These are phyloP conservation scores for Candida sphagnicola DNA, from an alignment of 805 yeast species.

Conservation along the genomic window DNA sequence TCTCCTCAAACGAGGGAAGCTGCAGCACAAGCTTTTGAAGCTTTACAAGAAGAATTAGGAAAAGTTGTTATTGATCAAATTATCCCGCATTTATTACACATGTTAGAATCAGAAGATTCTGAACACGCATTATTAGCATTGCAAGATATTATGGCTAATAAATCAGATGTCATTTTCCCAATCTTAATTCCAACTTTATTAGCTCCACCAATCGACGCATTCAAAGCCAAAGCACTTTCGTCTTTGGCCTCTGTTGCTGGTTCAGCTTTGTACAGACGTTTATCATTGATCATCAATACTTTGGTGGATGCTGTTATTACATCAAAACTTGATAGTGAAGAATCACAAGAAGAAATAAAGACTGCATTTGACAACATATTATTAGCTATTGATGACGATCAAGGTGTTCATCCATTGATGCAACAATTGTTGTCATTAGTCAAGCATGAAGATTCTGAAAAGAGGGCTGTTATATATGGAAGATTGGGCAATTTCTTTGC, in stretches of 20 bases:
- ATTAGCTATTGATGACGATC: constrained; percentile 67
- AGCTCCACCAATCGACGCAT: constrained; percentile 73
- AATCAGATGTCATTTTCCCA: constrained; percentile 90
- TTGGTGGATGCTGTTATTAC: constrained; percentile 59
- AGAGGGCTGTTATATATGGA: constrained; percentile 59
- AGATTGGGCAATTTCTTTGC: constrained; percentile 72
- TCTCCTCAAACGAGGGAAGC: constrained; percentile 77
- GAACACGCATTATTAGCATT: constrained; percentile 82
- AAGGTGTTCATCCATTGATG: constrained; percentile 80
- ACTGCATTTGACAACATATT: constrained; percentile 66
- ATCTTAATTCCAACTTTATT: constrained; percentile 82
- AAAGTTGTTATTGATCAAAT: constrained; percentile 83
- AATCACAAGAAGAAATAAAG: constrained; percentile 39
- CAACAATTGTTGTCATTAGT: constrained; percentile 74
- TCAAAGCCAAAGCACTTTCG: constrained; percentile 84
- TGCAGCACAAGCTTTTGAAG: constrained; percentile 89
- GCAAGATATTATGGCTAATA: constrained; percentile 86
- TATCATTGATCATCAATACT: constrained; percentile 69
- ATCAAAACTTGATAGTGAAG: constrained; percentile 29
- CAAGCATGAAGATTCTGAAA: constrained; percentile 67
- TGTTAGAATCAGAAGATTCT: constrained; percentile 56
- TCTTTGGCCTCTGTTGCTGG: constrained; percentile 91
- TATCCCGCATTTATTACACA: constrained; percentile 73
- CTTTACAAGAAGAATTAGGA: constrained; percentile 77
- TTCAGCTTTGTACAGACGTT: constrained; percentile 65